A percentile compares a stretch with the other conserved stretches of the same genome.
Conservation (phyloP, 345 rosid species). For the Erucastrum elatum region DNA sequence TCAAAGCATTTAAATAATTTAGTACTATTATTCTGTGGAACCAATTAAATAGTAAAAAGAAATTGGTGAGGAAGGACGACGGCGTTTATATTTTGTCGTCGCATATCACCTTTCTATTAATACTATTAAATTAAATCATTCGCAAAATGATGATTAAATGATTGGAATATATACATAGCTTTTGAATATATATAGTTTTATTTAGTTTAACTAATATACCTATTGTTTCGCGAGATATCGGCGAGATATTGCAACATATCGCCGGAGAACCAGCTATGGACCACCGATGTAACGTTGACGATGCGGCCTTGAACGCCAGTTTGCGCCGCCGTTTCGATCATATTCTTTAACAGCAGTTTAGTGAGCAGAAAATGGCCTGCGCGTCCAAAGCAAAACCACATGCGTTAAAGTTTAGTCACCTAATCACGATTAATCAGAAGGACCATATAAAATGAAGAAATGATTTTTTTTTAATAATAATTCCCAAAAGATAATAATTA, state of each 20-base stretch:
- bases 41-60: neutral
- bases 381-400: neutral
- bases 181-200: too few relatives aligned
- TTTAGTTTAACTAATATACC: slow-evolving; percentile 35
- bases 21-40: neutral
- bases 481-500: neutral
- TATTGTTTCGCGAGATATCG: slow-evolving; percentile 62
- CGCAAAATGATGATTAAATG: slow-evolving; percentile 20
- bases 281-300: slow-evolving; percentile 77
- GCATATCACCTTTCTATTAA: slow-evolving; percentile 15
- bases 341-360: slow-evolving; percentile 58
- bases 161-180: slow-evolving; percentile 21
- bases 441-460: neutral
- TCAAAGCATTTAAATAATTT: neutral
- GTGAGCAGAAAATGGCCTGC: slow-evolving; percentile 77
- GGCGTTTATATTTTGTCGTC: slow-evolving; percentile 42
- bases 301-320: slow-evolving; percentile 73
- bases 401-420: neutral
- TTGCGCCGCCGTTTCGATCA: slow-evolving; percentile 65
- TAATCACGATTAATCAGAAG: neutral
- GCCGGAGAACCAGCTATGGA: slow-evolving; percentile 89
- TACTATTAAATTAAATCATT: neutral
- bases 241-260: slow-evolving; percentile 67
- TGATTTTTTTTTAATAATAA: neutral
- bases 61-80: slow-evolving; percentile 16